Conservation (phyloP, 1,284 basidiomycete genomes). For the Tremellales sp. region DNA sequence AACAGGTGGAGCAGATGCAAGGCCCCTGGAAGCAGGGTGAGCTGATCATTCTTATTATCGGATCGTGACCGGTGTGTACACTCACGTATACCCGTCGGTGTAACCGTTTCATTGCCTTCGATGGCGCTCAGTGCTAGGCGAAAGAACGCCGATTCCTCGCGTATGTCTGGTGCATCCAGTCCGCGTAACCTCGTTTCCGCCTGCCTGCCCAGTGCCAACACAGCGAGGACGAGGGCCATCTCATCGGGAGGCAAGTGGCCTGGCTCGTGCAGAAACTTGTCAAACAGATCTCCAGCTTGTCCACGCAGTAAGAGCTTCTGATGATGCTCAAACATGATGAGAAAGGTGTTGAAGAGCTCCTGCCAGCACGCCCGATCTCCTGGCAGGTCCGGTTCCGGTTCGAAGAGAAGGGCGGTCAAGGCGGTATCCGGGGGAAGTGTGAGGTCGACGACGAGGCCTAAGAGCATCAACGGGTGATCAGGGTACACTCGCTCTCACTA, state of each 20-base stretch:
- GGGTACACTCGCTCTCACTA: neutral
- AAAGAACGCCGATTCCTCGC: neutral
- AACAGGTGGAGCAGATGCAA: constrained; percentile 1
- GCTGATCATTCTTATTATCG: too few relatives aligned
- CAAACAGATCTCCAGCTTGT: neutral
- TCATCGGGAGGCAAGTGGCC: neutral
- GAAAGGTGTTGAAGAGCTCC: neutral
- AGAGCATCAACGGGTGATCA: neutral
- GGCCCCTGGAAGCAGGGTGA: neutral
- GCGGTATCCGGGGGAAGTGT: neutral
- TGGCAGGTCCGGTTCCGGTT: neutral
- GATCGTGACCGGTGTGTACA: neutral
- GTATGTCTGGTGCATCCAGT: neutral
- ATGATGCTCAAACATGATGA: neutral
- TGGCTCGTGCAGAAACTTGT: neutral
- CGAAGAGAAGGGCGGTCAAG: neutral
- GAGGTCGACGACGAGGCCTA: neutral
- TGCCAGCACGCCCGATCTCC: neutral
- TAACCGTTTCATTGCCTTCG: neutral
- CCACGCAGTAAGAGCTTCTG: neutral
- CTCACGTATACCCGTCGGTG: neutral
- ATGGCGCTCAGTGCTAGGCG: neutral
- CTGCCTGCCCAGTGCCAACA: neutral
- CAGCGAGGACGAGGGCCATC: neutral
- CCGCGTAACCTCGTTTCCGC: neutral